phyloP scores from a whole-genome alignment of 257 asterid genomes.

The Lavandula angustifolia region DNA sequence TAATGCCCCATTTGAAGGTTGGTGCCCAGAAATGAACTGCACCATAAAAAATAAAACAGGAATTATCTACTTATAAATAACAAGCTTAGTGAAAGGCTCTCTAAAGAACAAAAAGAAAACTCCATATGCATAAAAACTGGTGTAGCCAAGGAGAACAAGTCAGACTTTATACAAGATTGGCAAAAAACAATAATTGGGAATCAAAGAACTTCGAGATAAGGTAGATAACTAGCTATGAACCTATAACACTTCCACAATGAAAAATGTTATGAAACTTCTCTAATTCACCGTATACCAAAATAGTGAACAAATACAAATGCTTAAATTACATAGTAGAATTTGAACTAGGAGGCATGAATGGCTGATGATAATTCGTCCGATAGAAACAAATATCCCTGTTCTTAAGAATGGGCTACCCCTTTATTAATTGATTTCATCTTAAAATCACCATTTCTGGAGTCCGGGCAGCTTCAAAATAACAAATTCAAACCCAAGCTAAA shows the following conservation, averaged over 20 bases:
- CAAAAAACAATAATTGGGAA: neutral
- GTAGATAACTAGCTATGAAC: neutral
- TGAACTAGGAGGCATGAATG: neutral
- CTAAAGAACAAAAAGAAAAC: constrained; percentile 1
- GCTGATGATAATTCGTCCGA: neutral
- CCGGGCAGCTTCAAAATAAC: neutral
- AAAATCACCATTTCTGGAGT: constrained; percentile 1
- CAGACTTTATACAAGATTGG: neutral
- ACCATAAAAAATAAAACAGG: neutral
- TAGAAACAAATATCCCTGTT: neutral
- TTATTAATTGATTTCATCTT: neutral
- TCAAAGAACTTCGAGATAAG: neutral
- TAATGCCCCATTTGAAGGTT: constrained; percentile 82
- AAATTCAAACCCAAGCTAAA: neutral
- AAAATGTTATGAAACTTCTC: neutral
- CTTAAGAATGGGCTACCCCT: neutral
- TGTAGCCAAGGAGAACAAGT: neutral
- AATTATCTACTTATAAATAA: too few relatives aligned
- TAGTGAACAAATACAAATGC: neutral
- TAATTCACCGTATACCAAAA: neutral
- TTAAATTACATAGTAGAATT: neutral
- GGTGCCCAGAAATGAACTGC: constrained; percentile 85
- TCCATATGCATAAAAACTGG: neutral
- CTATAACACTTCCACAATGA: constrained; percentile 10
- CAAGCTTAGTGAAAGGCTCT: neutral